These are phyloP conservation scores for Zygosaccharomyces pseudobailii DNA, from an alignment of 1,139 yeast genomes.

Conservation along the genomic window DNA sequence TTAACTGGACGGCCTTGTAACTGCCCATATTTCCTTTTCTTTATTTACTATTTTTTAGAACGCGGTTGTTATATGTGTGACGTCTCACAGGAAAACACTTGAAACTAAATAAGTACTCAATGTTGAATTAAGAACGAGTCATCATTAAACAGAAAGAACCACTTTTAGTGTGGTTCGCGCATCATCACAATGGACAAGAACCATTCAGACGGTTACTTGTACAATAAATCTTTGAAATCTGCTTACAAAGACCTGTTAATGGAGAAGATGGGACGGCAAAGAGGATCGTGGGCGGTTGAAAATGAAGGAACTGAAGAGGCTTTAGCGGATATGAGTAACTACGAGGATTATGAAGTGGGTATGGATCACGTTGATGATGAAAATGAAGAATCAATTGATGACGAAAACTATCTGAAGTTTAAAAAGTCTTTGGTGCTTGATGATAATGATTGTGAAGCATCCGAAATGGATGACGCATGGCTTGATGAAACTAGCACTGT, in stretches of 20 bases:
- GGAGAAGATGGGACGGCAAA: slow-evolving; percentile 12
- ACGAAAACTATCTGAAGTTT: slow-evolving; percentile 11
- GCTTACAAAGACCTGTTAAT: slow-evolving; percentile 18
- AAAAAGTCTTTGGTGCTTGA: slow-evolving; percentile 12
- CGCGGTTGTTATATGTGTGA: background rate
- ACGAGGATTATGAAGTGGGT: slow-evolving; percentile 11
- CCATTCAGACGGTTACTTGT: slow-evolving; percentile 5
- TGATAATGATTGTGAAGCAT: slow-evolving; percentile 8
- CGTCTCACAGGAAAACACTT: slow-evolving; percentile 4
- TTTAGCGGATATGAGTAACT: background rate
- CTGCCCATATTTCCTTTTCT: background rate
- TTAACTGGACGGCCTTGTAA: too few relatives aligned
- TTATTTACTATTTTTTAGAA: background rate
- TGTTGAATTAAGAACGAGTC: background rate
- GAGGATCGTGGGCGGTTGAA: slow-evolving; percentile 8
- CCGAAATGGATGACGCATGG: slow-evolving; percentile 12
- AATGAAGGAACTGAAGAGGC: slow-evolving; percentile 9
- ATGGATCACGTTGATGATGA: slow-evolving; percentile 10
- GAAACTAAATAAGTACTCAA: background rate
- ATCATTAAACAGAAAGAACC: background rate
- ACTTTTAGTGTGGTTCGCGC: background rate
- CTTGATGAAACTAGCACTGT: slow-evolving; percentile 13
- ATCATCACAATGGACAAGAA: background rate
- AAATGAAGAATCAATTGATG: slow-evolving; percentile 8
- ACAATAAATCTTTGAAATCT: slow-evolving; percentile 13